Percentiles rank a stretch among this genome's conserved stretches.
These are phyloP conservation scores for Talaromyces nanjingensis DNA, from an alignment of 495 filamentous ascomycete species.

Conservation along the genomic window DNA sequence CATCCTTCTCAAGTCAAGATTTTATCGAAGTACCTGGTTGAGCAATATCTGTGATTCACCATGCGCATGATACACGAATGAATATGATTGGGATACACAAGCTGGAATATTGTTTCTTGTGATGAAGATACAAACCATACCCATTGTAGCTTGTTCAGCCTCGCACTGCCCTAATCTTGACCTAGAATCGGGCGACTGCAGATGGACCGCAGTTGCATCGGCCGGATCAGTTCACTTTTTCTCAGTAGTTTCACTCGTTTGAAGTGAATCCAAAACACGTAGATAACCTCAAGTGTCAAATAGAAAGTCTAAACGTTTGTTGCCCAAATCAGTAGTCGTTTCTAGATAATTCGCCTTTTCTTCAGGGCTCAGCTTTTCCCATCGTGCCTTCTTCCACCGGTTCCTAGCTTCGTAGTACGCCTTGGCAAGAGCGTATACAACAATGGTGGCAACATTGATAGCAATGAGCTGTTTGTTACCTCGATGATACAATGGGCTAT, in stretches of 20 bases:
- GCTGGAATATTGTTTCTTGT: too few species aligned
- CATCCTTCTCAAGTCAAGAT: too few species aligned
- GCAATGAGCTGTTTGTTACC: slow-evolving; percentile 43
- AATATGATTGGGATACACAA: too few species aligned
- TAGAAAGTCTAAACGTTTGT: slow-evolving; percentile 30
- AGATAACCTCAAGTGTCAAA: slow-evolving; percentile 17
- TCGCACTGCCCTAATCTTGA: too few species aligned
- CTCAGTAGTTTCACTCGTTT: not conserved
- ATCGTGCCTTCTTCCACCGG: slow-evolving; percentile 14
- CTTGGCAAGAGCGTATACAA: slow-evolving; percentile 28
- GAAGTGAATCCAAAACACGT: slow-evolving; percentile 21
- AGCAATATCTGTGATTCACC: too few species aligned
- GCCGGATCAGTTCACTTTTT: too few species aligned
- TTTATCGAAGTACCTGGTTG: too few species aligned
- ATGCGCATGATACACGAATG: too few species aligned
- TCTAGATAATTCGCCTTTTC: slow-evolving; percentile 22
- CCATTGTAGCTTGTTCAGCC: too few species aligned
- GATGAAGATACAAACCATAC: too few species aligned
- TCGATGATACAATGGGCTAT: slow-evolving; percentile 46
- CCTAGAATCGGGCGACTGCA: too few species aligned
- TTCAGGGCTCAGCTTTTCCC: slow-evolving; percentile 16
- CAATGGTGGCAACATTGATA: slow-evolving; percentile 37
- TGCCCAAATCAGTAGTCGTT: slow-evolving; percentile 29
- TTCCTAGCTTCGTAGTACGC: slow-evolving; percentile 33
- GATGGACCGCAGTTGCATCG: too few species aligned